A percentile compares a stretch with the other conserved stretches of the same genome.
These are phyloP conservation scores for Globisporangium yorkense DNA, from an alignment of 352 stramenopile species.

Conservation along the genomic window DNA sequence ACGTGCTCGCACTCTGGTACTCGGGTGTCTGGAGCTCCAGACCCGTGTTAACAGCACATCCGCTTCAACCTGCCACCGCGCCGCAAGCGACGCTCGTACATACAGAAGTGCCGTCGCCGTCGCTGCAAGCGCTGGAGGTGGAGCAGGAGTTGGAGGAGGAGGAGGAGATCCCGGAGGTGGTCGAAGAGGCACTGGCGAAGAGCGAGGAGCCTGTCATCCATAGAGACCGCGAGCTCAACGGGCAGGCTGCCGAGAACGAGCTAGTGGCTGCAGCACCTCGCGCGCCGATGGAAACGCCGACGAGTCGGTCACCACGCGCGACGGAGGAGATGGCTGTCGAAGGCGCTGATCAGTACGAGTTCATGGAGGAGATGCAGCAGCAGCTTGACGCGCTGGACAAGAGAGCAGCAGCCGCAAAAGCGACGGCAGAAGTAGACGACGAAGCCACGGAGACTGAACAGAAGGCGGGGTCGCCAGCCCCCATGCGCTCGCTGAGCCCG, in stretches of 20 bases:
- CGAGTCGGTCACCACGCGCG: neutral
- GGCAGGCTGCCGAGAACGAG: no score
- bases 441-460: neutral
- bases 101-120: neutral
- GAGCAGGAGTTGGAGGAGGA: neutral
- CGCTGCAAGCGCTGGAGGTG: neutral
- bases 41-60: neutral
- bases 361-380: conserved; percentile 4
- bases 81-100: conserved; percentile 1
- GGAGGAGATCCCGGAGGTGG: neutral
- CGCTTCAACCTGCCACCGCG: no score
- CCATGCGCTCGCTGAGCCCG: neutral
- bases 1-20: conserved; percentile 19
- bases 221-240: neutral
- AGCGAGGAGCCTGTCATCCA: neutral
- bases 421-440: neutral
- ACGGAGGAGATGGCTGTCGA: neutral
- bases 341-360: neutral
- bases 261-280: neutral
- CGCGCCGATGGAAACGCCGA: neutral
- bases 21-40: conserved; percentile 11
- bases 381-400: neutral
- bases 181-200: neutral
- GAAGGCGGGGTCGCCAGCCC: neutral
- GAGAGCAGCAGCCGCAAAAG: neutral